These are phyloP conservation scores for Ganoderma lingzhi DNA, from an alignment of 1,284 basidiomycete genomes.

Conservation along the genomic window DNA sequence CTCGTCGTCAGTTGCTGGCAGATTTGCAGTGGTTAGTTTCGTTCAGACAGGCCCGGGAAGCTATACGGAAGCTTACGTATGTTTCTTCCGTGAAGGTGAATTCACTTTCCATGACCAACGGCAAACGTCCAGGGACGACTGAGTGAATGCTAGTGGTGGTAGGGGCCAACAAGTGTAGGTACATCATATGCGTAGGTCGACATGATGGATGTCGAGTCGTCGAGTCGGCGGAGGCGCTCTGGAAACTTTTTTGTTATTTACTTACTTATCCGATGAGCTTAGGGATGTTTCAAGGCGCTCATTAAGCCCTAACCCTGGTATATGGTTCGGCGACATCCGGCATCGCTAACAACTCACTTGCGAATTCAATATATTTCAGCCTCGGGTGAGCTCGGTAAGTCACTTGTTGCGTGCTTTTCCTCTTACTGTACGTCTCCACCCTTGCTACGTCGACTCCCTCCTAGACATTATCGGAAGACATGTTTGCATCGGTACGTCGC, in stretches of 20 bases:
- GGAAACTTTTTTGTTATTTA: no score
- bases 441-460: background rate
- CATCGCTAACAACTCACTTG: background rate
- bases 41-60: background rate
- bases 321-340: conserved; percentile 1
- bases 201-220: background rate
- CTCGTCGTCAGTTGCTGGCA: background rate
- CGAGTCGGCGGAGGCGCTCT: no score
- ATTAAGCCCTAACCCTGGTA: background rate
- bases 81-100: background rate
- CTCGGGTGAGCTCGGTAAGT: conserved; percentile 2
- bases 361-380: background rate
- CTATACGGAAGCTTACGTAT: background rate
- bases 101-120: background rate
- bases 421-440: background rate
- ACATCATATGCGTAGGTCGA: no score
- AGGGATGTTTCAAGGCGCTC: background rate
- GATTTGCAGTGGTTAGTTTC: background rate
- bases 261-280: no score
- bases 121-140: background rate
- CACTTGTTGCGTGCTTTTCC: background rate
- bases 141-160: background rate
- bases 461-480: background rate
- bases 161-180: no score
- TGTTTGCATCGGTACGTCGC: conserved; percentile 12